Percentiles rank a stretch among this genome's conserved stretches.
Evolutionary conservation across 805 yeast species (phyloP).

Genomic region (Saccharomycopsis sp.): DNA sequence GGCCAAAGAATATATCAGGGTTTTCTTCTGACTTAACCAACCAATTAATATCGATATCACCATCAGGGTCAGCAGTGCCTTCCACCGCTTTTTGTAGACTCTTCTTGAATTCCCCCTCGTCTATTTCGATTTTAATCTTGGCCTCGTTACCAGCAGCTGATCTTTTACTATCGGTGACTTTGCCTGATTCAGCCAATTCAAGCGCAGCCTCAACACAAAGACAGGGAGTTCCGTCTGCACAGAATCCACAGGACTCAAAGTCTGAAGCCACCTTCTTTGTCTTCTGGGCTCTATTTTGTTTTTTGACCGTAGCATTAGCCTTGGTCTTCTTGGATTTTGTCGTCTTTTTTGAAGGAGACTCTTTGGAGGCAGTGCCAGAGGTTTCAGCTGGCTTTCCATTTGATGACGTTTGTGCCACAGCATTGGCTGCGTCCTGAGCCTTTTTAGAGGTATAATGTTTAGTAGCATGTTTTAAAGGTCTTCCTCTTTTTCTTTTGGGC

Average conservation of each 20-base stretch:
- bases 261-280: slow-evolving; percentile 3
- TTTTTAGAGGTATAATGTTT: background rate
- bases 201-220: slow-evolving; percentile 74
- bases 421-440: slow-evolving; percentile 22
- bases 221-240: slow-evolving; percentile 88
- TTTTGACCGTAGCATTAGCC: slow-evolving; percentile 4
- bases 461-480: background rate
- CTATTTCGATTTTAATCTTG: background rate
- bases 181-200: slow-evolving; percentile 30
- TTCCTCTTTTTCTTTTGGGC: slow-evolving; percentile 2
- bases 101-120: background rate
- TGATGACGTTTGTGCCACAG: too few relatives aligned
- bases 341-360: slow-evolving; percentile 23
- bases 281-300: slow-evolving; percentile 10
- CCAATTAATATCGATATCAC: slow-evolving; percentile 3
- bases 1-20: background rate
- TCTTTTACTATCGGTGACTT: background rate
- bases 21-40: slow-evolving; percentile 13
- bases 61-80: slow-evolving; percentile 22
- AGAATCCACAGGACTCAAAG: slow-evolving; percentile 82
- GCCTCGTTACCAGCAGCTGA: background rate
- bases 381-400: too few relatives aligned
- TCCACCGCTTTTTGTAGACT: background rate
- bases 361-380: slow-evolving; percentile 12
- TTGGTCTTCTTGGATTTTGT: slow-evolving; percentile 23